phyloP scores from a whole-genome alignment of 179 eudicot species.

The Pouteria campechiana region DNA sequence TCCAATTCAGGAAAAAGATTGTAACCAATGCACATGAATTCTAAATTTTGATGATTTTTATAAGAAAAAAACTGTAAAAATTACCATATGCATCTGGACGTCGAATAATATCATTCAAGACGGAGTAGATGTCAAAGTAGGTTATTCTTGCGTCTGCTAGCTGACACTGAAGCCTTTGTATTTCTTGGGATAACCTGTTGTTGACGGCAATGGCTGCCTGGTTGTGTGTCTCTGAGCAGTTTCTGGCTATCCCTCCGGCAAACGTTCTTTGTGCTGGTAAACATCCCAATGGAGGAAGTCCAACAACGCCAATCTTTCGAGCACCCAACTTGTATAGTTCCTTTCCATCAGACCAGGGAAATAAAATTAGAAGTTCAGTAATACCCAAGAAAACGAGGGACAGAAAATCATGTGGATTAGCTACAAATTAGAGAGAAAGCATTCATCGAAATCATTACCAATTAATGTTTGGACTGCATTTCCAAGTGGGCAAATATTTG shows the following conservation, averaged over 20 bases:
- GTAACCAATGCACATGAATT: not conserved
- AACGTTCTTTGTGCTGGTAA: slow-evolving; percentile 76
- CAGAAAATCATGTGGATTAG: too few species aligned
- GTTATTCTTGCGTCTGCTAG: slow-evolving; percentile 30
- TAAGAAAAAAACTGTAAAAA: not conserved
- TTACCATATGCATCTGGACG: slow-evolving; percentile 54
- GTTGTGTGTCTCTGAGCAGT: slow-evolving; percentile 49
- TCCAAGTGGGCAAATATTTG: too few species aligned
- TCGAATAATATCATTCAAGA: slow-evolving; percentile 33
- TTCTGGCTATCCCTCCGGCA: slow-evolving; percentile 49
- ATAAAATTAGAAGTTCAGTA: too few species aligned
- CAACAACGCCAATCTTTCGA: slow-evolving; percentile 41
- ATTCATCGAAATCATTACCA: too few species aligned
- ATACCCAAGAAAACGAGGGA: too few species aligned
- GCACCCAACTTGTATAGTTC: slow-evolving; percentile 48
- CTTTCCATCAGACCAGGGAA: too few species aligned
- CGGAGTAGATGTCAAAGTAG: slow-evolving; percentile 45
- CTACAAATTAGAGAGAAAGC: too few species aligned
- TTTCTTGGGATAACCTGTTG: slow-evolving; percentile 26
- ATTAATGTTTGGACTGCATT: too few species aligned
- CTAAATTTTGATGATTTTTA: not conserved
- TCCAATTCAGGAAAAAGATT: not conserved
- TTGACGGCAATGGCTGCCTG: slow-evolving; percentile 44
- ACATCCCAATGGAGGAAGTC: slow-evolving; percentile 80
- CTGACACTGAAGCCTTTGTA: slow-evolving; percentile 16